These are phyloP conservation scores for Rosa chinensis DNA, from an alignment of 306 rosid species.

Conservation along the genomic window DNA sequence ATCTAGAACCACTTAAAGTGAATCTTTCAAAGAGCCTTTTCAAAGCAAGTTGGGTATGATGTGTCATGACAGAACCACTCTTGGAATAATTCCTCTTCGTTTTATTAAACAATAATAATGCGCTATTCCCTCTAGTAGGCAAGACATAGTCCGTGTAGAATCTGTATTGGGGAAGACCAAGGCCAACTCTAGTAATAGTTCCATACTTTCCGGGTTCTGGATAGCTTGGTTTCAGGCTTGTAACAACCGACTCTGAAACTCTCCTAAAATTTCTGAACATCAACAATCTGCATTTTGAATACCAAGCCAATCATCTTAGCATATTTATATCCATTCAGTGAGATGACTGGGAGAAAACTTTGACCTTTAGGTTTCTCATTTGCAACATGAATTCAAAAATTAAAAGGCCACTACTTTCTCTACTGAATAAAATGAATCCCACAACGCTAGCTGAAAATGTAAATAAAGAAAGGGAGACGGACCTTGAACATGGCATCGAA, in stretches of 20 bases:
- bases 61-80: conserved; percentile 43
- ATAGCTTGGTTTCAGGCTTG: conserved; percentile 35
- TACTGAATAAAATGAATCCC: background rate
- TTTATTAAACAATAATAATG: conserved; percentile 41
- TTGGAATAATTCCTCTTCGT: conserved; percentile 35
- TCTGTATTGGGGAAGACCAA: conserved; percentile 45
- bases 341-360: background rate
- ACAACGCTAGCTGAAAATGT: background rate
- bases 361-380: background rate
- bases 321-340: background rate
- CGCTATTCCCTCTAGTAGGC: conserved; percentile 36
- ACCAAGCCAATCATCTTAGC: conserved; percentile 17
- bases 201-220: conserved; percentile 50
- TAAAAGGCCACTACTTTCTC: background rate
- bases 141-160: conserved; percentile 41
- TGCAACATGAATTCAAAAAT: background rate
- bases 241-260: conserved; percentile 43
- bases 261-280: conserved; percentile 55
- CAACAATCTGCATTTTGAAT: conserved; percentile 57
- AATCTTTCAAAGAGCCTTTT: conserved; percentile 55
- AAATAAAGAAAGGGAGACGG: background rate
- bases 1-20: conserved; percentile 36
- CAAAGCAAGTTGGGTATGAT: conserved; percentile 62
- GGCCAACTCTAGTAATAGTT: conserved; percentile 43
- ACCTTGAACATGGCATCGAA: conserved; percentile 13